A percentile compares a stretch with the other conserved stretches of the same genome.
These are phyloP conservation scores for Saccharomyces uvarum DNA, from an alignment of 1,139 yeast genomes.

Conservation along the genomic window DNA sequence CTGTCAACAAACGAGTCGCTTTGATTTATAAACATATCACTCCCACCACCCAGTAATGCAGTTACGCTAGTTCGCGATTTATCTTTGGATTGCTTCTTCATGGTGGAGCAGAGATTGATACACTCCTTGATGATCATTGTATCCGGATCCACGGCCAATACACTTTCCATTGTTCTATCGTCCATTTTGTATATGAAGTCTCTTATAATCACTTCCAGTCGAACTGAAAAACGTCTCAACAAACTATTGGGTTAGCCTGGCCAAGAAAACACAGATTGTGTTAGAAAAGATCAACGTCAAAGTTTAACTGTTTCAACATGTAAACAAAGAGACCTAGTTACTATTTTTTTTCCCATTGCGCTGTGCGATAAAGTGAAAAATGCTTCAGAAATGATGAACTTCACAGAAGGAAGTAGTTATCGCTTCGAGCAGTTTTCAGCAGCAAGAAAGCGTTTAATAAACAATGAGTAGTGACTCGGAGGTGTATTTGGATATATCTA, in stretches of 20 bases:
- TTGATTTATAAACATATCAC: conserved; percentile 39
- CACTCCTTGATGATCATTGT: conserved; percentile 54
- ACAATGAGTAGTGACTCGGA: neutral
- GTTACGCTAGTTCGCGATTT: conserved; percentile 70
- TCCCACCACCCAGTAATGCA: conserved; percentile 58
- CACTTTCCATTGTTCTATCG: neutral
- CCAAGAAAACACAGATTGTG: neutral
- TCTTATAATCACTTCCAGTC: neutral
- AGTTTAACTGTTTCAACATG: neutral
- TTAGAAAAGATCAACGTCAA: neutral
- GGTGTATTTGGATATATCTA: conserved; percentile 52
- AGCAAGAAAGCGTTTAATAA: neutral
- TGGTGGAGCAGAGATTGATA: conserved; percentile 47
- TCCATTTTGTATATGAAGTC: neutral
- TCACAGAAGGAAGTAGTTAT: neutral
- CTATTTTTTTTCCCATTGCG: neutral
- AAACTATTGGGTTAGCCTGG: neutral
- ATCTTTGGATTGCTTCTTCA: conserved; percentile 37
- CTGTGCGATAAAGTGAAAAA: neutral
- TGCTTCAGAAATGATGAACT: neutral
- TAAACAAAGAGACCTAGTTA: neutral
- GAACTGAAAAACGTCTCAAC: neutral
- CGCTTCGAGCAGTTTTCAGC: neutral
- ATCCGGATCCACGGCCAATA: conserved; percentile 40
- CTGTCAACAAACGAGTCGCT: conserved; percentile 23